Evolutionary conservation across 768 basidiomycete genomes (phyloP).

Genomic region (Rhizopogon rudus): DNA sequence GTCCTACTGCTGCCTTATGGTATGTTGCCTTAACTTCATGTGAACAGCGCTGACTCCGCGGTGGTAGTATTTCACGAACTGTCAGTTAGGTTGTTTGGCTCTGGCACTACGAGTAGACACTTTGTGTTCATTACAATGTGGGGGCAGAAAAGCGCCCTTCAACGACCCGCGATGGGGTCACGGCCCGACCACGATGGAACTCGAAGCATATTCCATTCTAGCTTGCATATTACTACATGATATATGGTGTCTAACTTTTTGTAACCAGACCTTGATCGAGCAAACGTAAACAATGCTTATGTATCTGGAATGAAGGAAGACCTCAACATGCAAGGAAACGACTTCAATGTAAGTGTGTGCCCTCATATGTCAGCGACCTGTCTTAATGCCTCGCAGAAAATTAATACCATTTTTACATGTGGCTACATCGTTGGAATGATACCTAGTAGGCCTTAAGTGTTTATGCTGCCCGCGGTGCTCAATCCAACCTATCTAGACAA

Average conservation of each 20-base stretch:
- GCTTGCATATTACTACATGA: background rate
- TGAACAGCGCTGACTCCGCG: slow-evolving; percentile 2
- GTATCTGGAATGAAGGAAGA: slow-evolving; percentile 80
- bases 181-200: too few species aligned
- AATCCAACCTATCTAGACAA: slow-evolving; percentile 40
- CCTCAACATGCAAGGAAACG: slow-evolving; percentile 55
- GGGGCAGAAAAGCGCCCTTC: background rate
- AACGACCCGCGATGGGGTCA: background rate
- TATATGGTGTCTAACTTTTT: slow-evolving; percentile 1
- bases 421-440: slow-evolving; percentile 76
- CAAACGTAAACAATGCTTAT: slow-evolving; percentile 69
- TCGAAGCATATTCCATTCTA: background rate
- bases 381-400: slow-evolving; percentile 35
- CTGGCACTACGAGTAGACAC: background rate
- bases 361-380: background rate
- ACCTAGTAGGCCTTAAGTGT: slow-evolving; percentile 38
- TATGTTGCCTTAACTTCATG: slow-evolving; percentile 19
- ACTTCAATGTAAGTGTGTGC: slow-evolving; percentile 46
- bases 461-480: background rate
- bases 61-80: slow-evolving; percentile 60
- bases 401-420: slow-evolving; percentile 69
- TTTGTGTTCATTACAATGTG: background rate
- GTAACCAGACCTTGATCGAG: slow-evolving; percentile 55
- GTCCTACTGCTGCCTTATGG: slow-evolving; percentile 69
- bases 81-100: slow-evolving; percentile 27